Conservation (phyloP, 108 stramenopile genomes). For the Skeletonema menzelii region DNA sequence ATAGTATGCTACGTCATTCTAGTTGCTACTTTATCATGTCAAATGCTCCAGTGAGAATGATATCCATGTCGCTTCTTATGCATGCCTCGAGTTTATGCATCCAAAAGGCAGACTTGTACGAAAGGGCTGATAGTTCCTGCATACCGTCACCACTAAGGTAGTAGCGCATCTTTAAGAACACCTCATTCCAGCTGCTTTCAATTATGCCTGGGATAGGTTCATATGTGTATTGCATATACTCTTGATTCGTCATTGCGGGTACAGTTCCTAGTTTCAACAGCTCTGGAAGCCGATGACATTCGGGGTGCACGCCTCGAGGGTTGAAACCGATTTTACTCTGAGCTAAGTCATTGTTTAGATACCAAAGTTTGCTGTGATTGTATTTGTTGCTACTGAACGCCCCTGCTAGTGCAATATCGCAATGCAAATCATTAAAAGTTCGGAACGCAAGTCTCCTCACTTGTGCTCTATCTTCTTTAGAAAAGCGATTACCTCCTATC, state of each 20-base stretch:
- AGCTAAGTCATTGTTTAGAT: constrained; percentile 1
- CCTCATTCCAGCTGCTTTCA: neutral
- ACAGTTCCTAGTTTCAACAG: neutral
- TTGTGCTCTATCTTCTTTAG: constrained; percentile 1
- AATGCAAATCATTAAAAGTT: neutral
- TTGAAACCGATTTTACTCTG: constrained; percentile 4
- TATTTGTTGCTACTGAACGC: neutral
- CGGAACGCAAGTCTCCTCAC: neutral
- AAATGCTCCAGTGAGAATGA: neutral
- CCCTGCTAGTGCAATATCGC: neutral
- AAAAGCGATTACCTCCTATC: neutral
- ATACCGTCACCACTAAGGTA: neutral
- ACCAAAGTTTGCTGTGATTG: neutral
- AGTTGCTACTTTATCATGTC: neutral
- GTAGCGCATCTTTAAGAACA: neutral
- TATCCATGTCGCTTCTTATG: neutral
- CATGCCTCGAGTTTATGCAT: neutral
- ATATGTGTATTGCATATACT: constrained; percentile 1
- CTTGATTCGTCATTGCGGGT: neutral
- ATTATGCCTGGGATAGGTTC: neutral
- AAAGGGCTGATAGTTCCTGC: neutral
- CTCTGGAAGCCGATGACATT: neutral
- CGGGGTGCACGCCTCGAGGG: neutral
- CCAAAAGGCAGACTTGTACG: neutral
- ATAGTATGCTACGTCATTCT: neutral